Evolutionary conservation across 257 asterid genomes (phyloP).

Genomic region (Solanum ossicruentum): DNA sequence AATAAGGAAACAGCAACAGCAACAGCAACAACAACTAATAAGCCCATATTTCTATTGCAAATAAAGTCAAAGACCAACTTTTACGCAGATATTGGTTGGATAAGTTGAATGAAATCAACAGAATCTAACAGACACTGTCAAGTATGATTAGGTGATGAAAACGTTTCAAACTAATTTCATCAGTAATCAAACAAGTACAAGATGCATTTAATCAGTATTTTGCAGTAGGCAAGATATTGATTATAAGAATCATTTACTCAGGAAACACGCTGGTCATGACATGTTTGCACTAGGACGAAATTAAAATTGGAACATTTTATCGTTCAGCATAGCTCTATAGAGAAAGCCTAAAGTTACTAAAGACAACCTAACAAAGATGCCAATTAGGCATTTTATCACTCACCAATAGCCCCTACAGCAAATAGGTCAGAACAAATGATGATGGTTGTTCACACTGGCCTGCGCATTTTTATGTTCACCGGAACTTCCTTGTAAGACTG

Average conservation of each 20-base stretch:
- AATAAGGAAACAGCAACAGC: too few relatives aligned
- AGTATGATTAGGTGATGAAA: not conserved
- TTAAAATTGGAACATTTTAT: too few relatives aligned
- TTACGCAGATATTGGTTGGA: too few relatives aligned
- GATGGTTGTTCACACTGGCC: slow-evolving; percentile 15
- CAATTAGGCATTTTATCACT: not conserved
- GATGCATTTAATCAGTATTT: not conserved
- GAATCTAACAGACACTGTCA: too few relatives aligned
- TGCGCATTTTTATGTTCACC: slow-evolving; percentile 48
- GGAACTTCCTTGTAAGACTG: slow-evolving; percentile 65
- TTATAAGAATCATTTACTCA: not conserved
- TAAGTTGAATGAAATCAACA: too few relatives aligned
- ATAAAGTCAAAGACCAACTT: too few relatives aligned
- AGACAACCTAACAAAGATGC: not conserved
- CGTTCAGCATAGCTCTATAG: not conserved
- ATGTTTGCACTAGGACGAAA: too few relatives aligned
- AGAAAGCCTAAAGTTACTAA: not conserved
- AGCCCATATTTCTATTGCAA: too few relatives aligned
- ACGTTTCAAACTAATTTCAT: not conserved
- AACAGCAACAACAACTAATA: too few relatives aligned
- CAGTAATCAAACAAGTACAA: not conserved
- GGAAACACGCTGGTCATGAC: too few relatives aligned
- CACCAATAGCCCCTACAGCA: not conserved
- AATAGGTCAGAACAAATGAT: not conserved
- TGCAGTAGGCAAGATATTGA: not conserved